A percentile compares a stretch with the other conserved stretches of the same genome.
Conservation (phyloP, 2,329 filamentous ascomycete species). For the Clonostachys sp. region DNA sequence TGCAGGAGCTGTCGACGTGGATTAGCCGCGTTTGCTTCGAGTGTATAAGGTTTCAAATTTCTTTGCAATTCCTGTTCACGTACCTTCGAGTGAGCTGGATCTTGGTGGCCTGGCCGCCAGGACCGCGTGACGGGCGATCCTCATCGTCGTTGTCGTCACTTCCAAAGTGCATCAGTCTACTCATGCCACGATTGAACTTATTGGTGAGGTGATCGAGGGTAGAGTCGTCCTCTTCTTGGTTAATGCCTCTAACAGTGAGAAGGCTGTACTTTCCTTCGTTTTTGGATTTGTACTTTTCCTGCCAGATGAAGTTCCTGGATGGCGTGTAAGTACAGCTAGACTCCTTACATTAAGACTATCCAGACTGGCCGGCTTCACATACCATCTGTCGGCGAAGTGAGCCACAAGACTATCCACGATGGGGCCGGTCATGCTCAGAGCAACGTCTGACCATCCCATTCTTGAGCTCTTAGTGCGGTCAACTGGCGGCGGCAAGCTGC, state of each 20-base stretch:
- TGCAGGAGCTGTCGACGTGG: constrained; percentile 29
- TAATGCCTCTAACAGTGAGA: not conserved
- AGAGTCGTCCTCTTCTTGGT: constrained; percentile 14
- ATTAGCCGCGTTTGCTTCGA: not conserved
- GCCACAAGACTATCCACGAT: constrained; percentile 69
- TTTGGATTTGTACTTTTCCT: constrained; percentile 66
- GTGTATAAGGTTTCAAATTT: not conserved
- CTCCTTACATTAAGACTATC: not conserved
- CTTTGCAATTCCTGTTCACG: not conserved
- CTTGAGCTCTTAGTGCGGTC: constrained; percentile 74
- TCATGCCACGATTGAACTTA: constrained; percentile 33
- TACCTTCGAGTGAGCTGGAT: constrained; percentile 51
- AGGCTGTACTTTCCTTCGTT: constrained; percentile 45
- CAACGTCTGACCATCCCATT: constrained; percentile 92
- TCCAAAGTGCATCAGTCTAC: constrained; percentile 28
- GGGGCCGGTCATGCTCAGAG: constrained; percentile 69
- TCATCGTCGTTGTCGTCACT: constrained; percentile 13
- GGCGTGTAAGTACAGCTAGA: not conserved
- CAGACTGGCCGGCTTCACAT: constrained; percentile 1
- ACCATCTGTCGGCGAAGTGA: constrained; percentile 83
- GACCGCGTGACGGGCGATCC: constrained; percentile 9
- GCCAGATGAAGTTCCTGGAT: constrained; percentile 74
- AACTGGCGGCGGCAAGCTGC: constrained; percentile 33
- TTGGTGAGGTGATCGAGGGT: constrained; percentile 37
- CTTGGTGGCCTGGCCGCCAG: constrained; percentile 11